phyloP scores from a whole-genome alignment of 1,139 yeast species.

The Diutina pseudorugosa region DNA sequence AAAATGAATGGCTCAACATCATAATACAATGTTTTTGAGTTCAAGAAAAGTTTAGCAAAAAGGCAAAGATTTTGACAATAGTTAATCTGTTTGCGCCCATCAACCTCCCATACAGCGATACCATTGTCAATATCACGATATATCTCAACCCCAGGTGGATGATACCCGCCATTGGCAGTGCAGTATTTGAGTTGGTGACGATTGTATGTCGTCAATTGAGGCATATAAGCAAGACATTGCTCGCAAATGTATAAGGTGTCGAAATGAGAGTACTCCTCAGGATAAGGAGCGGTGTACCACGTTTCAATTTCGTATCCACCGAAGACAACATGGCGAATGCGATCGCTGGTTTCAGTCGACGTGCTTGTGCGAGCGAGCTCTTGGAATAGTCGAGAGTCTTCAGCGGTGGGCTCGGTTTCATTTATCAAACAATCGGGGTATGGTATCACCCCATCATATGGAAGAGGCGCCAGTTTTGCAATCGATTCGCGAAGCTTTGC shows the following conservation, averaged over 20 bases:
- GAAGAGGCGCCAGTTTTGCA: constrained; percentile 16
- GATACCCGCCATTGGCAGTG: constrained; percentile 29
- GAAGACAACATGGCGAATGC: constrained; percentile 47
- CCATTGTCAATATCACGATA: constrained; percentile 46
- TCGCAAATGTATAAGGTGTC: constrained; percentile 67
- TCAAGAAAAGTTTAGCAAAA: constrained; percentile 76
- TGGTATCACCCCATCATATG: constrained; percentile 53
- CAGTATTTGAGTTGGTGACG: constrained; percentile 70
- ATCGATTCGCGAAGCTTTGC: background rate
- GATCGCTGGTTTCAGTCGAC: constrained; percentile 6
- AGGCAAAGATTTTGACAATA: constrained; percentile 88
- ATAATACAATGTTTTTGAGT: constrained; percentile 83
- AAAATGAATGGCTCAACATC: constrained; percentile 94
- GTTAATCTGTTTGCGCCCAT: constrained; percentile 70
- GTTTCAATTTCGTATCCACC: constrained; percentile 68
- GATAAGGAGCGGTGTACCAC: constrained; percentile 92
- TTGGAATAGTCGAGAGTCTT: constrained; percentile 40
- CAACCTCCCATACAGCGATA: constrained; percentile 79
- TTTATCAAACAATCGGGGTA: constrained; percentile 50
- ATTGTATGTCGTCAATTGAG: constrained; percentile 50
- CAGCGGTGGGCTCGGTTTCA: constrained; percentile 44
- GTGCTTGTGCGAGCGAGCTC: constrained; percentile 7
- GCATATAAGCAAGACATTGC: constrained; percentile 73
- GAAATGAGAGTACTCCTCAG: constrained; percentile 67
- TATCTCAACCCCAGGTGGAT: constrained; percentile 89